Evolutionary conservation across 768 basidiomycete genomes (phyloP).

Genomic region (Boletus sp.): DNA sequence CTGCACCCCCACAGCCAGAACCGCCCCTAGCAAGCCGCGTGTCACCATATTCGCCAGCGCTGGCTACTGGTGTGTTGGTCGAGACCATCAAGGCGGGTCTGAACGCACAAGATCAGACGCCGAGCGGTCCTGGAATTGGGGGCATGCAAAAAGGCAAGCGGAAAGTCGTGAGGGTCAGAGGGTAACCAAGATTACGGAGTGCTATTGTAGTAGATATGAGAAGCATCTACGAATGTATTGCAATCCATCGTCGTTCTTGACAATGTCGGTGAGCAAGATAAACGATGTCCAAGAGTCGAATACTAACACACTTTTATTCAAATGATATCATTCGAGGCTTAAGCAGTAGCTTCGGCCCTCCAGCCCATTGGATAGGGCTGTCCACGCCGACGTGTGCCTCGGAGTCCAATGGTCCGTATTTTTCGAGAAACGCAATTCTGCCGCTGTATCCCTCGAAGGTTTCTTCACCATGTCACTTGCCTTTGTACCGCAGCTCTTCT

Average conservation of each 20-base stretch:
- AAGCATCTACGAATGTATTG: conserved; percentile 23
- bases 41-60: conserved; percentile 76
- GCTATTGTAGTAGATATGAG: conserved; percentile 4
- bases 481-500: too few species aligned
- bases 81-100: conserved; percentile 86
- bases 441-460: too few species aligned
- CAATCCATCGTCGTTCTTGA: conserved; percentile 1
- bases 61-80: conserved; percentile 74
- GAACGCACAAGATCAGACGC: conserved; percentile 58
- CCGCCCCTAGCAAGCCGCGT: conserved; percentile 72
- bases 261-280: not conserved
- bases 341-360: too few species aligned
- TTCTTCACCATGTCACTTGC: too few species aligned
- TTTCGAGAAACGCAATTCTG: too few species aligned
- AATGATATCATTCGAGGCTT: too few species aligned
- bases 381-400: too few species aligned
- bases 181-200: conserved; percentile 28
- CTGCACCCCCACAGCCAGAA: conserved; percentile 73
- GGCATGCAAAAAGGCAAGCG: conserved; percentile 67
- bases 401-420: too few species aligned
- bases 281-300: too few species aligned
- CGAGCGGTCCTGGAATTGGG: conserved; percentile 31
- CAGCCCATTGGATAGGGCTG: too few species aligned
- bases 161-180: conserved; percentile 76
- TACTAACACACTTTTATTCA: too few species aligned